A percentile compares a stretch with the other conserved stretches of the same genome.
phyloP scores from a whole-genome alignment of 257 asterid species.

The Nicotiana obtusifolia region DNA sequence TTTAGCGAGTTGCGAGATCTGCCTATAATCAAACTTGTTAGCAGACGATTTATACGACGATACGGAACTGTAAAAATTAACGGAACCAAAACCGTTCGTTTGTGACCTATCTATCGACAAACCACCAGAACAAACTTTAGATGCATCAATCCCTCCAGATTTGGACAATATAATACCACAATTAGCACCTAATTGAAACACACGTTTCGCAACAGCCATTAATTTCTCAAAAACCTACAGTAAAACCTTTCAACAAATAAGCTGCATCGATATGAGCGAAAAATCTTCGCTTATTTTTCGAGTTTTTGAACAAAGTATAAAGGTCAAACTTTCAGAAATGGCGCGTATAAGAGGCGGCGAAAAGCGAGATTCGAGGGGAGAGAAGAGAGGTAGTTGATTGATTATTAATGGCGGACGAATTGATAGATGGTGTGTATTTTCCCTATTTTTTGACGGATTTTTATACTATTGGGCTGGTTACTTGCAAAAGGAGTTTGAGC shows the following conservation, averaged over 20 bases:
- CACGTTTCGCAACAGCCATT: constrained; percentile 2
- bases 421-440: background rate
- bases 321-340: constrained; percentile 9
- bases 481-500: background rate
- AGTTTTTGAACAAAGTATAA: background rate
- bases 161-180: background rate
- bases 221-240: background rate
- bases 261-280: background rate
- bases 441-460: background rate
- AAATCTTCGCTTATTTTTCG: background rate
- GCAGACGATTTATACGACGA: constrained; percentile 21
- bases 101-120: background rate
- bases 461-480: background rate
- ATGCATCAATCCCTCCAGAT: background rate
- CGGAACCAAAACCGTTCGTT: background rate
- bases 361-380: background rate
- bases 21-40: constrained; percentile 30
- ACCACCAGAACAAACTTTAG: background rate
- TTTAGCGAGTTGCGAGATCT: constrained; percentile 47
- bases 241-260: background rate
- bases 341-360: background rate
- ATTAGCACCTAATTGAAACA: constrained; percentile 7
- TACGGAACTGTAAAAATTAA: constrained; percentile 19
- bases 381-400: background rate
- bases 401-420: background rate